Evolutionary conservation across 1,139 yeast genomes (phyloP).

Genomic region (Saccharomyces hybrid): DNA sequence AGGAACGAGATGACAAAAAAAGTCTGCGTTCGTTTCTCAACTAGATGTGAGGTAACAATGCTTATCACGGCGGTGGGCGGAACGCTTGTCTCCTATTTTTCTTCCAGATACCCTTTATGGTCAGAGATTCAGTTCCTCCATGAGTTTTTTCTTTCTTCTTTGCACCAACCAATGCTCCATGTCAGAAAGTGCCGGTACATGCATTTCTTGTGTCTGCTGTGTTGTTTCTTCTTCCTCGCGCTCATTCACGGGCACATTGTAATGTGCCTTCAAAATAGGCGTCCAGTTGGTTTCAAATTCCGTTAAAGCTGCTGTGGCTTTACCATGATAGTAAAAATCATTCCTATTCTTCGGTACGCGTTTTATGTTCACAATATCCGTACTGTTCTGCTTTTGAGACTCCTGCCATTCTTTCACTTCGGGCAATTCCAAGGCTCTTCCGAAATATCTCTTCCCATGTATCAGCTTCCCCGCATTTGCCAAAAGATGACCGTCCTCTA

Average conservation of each 20-base stretch:
- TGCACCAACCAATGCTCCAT: slow-evolving; percentile 2
- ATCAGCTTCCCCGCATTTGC: slow-evolving; percentile 22
- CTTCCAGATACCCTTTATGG: no score
- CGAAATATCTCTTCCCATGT: slow-evolving; percentile 63
- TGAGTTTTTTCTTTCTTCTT: slow-evolving; percentile 2
- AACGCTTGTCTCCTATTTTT: no score
- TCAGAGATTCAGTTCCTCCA: no score
- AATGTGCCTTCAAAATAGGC: slow-evolving; percentile 5
- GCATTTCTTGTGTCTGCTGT: not conserved
- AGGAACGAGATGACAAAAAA: no score
- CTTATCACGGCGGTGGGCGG: no score
- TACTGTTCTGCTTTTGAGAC: slow-evolving; percentile 16
- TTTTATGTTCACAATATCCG: slow-evolving; percentile 11
- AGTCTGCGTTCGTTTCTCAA: no score
- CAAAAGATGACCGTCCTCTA: slow-evolving; percentile 31
- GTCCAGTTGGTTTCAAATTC: slow-evolving; percentile 12
- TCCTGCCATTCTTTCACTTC: slow-evolving; percentile 54
- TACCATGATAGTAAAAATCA: slow-evolving; percentile 7
- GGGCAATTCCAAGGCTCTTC: slow-evolving; percentile 74
- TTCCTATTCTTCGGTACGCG: slow-evolving; percentile 8
- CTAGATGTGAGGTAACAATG: no score
- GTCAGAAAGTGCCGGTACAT: no score
- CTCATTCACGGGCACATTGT: not conserved
- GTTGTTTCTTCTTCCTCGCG: not conserved
- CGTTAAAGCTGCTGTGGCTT: not conserved